Evolutionary conservation across 2,329 filamentous ascomycete species (phyloP).

Genomic region (Akanthomyces uredinophilus): DNA sequence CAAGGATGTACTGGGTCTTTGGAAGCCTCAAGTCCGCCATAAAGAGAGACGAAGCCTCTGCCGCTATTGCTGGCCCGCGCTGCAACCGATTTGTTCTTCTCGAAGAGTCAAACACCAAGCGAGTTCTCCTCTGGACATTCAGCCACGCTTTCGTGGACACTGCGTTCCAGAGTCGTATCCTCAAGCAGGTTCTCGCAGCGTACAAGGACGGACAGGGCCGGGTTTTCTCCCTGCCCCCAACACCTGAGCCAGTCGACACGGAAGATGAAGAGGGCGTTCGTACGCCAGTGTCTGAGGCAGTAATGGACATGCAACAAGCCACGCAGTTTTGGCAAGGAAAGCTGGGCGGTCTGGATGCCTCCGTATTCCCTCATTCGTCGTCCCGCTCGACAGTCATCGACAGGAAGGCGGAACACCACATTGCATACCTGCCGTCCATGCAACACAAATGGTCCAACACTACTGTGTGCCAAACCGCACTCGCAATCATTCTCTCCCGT

Average conservation of each 20-base stretch:
- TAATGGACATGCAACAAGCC: not conserved
- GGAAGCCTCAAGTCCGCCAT: not conserved
- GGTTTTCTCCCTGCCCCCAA: too few species aligned
- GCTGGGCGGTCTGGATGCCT: not conserved
- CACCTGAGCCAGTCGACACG: too few species aligned
- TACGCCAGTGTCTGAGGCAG: too few species aligned
- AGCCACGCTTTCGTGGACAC: not conserved
- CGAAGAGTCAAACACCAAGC: not conserved
- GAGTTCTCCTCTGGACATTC: not conserved
- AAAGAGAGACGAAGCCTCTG: not conserved
- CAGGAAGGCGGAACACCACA: not conserved
- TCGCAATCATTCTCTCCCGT: not conserved
- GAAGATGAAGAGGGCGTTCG: not conserved
- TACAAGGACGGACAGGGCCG: not conserved
- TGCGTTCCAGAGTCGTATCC: not conserved
- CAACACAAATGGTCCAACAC: not conserved
- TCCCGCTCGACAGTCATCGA: not conserved
- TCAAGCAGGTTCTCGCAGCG: not conserved
- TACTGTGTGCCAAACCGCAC: not conserved
- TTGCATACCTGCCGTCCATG: not conserved
- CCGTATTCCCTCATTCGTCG: not conserved
- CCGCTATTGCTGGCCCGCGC: not conserved
- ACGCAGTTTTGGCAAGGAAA: not conserved
- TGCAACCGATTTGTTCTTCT: not conserved
- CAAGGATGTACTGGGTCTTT: not conserved